phyloP scores from a whole-genome alignment of 2,329 filamentous ascomycete species.

The Aschersonia sp. region DNA sequence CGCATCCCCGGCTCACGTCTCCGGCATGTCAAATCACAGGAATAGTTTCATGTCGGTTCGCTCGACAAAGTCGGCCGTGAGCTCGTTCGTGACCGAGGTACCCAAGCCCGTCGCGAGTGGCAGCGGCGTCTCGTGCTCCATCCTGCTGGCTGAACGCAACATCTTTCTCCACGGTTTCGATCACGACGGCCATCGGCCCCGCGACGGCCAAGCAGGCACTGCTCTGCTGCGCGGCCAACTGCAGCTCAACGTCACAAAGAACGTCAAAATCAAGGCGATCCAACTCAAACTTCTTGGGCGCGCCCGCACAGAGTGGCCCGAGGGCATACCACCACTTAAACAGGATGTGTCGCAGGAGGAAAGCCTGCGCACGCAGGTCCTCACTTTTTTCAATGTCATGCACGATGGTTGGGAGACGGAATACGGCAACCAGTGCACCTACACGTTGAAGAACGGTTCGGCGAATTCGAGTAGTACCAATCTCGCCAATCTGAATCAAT shows the following conservation, averaged over 20 bases:
- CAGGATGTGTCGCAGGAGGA: slow-evolving; percentile 72
- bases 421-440: slow-evolving; percentile 49
- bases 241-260: slow-evolving; percentile 70
- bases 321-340: slow-evolving; percentile 82
- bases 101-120: slow-evolving; percentile 67
- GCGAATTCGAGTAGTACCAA: slow-evolving; percentile 21
- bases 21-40: slow-evolving; percentile 19
- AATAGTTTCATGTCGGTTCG: slow-evolving; percentile 37
- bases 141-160: slow-evolving; percentile 65
- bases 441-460: slow-evolving; percentile 25
- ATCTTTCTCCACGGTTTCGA: slow-evolving; percentile 70
- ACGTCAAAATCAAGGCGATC: slow-evolving; percentile 83
- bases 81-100: slow-evolving; percentile 36
- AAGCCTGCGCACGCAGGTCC: slow-evolving; percentile 72
- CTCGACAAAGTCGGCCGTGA: slow-evolving; percentile 34
- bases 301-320: slow-evolving; percentile 88
- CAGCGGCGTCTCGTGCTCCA: slow-evolving; percentile 59
- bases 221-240: slow-evolving; percentile 77
- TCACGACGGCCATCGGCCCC: slow-evolving; percentile 41
- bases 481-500: slow-evolving; percentile 9
- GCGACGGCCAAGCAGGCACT: slow-evolving; percentile 50
- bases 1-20: slow-evolving; percentile 6
- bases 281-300: slow-evolving; percentile 75
- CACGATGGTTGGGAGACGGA: slow-evolving; percentile 45
- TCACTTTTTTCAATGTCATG: slow-evolving; percentile 81